Conservation (phyloP, 371 early-diverging fungal species). For the Sporodiniella umbellata region DNA sequence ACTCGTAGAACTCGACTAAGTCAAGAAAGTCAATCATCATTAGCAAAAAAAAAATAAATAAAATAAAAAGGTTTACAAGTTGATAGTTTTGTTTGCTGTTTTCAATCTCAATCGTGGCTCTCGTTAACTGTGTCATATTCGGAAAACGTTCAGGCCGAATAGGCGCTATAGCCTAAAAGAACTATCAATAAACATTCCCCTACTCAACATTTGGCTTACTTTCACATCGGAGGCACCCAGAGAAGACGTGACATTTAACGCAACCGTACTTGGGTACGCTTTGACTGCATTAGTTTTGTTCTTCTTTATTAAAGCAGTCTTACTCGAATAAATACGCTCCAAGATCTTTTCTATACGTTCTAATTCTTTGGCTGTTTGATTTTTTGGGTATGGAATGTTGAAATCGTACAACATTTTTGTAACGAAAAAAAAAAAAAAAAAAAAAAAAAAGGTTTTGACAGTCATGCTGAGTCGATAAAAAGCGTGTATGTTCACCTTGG, state of each 20-base stretch:
- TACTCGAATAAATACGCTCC: constrained; percentile 41
- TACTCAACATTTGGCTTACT: constrained; percentile 22
- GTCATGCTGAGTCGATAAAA: too few relatives aligned
- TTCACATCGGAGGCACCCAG: constrained; percentile 56
- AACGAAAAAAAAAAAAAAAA: not conserved
- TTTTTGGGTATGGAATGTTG: constrained; percentile 51
- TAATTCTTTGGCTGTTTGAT: constrained; percentile 19
- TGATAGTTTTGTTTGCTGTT: constrained; percentile 64
- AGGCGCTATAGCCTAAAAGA: constrained; percentile 45
- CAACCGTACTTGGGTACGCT: constrained; percentile 50
- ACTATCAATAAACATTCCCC: not conserved
- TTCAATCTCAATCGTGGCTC: constrained; percentile 61
- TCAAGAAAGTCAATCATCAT: too few relatives aligned
- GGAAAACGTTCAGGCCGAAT: constrained; percentile 32
- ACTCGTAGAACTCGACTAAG: constrained; percentile 49
- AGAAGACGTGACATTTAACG: constrained; percentile 62
- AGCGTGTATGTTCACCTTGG: too few relatives aligned
- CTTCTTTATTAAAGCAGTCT: constrained; percentile 12
- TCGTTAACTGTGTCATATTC: constrained; percentile 52
- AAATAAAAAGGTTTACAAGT: constrained; percentile 39
- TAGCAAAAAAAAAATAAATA: too few relatives aligned
- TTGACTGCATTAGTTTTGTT: not conserved
- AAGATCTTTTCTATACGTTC: constrained; percentile 38
- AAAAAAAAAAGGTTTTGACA: not conserved
- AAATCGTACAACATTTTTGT: constrained; percentile 59